Conservation (phyloP, 2,329 filamentous ascomycete species). For the Macrophomina pseudophaseolina region DNA sequence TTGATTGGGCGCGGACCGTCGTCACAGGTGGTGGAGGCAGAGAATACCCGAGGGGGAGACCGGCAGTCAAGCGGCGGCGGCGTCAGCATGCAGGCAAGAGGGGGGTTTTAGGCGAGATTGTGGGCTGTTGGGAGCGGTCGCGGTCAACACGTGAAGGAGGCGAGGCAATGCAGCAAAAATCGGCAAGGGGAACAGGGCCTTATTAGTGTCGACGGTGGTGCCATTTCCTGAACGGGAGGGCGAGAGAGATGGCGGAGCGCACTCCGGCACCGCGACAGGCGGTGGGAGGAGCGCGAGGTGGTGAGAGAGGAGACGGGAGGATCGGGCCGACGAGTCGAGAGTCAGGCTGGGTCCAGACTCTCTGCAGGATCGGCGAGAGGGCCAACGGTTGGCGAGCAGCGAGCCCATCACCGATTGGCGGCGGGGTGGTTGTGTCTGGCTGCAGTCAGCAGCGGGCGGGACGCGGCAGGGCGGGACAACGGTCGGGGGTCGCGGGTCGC, state of each 20-base stretch:
- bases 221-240: not conserved
- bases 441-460: conserved; percentile 11
- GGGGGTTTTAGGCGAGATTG: conserved; percentile 16
- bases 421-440: not conserved
- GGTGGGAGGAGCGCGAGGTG: not conserved
- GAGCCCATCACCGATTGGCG: not conserved
- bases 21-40: not conserved
- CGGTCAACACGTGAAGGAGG: not conserved
- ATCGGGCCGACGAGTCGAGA: conserved; percentile 2
- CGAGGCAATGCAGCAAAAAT: not conserved
- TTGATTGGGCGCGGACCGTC: not conserved
- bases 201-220: not conserved
- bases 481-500: conserved; percentile 1
- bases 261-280: not conserved
- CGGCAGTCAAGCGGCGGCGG: not conserved
- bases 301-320: conserved; percentile 1
- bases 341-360: not conserved
- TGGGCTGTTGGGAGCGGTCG: not conserved
- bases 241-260: not conserved
- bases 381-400: not conserved
- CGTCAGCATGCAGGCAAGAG: not conserved
- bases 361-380: not conserved
- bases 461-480: conserved; percentile 11
- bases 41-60: not conserved
- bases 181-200: not conserved